Percentiles rank a stretch among this genome's conserved stretches.
Conservation (phyloP, 768 basidiomycete genomes). For the Boletus tomentosulus region DNA sequence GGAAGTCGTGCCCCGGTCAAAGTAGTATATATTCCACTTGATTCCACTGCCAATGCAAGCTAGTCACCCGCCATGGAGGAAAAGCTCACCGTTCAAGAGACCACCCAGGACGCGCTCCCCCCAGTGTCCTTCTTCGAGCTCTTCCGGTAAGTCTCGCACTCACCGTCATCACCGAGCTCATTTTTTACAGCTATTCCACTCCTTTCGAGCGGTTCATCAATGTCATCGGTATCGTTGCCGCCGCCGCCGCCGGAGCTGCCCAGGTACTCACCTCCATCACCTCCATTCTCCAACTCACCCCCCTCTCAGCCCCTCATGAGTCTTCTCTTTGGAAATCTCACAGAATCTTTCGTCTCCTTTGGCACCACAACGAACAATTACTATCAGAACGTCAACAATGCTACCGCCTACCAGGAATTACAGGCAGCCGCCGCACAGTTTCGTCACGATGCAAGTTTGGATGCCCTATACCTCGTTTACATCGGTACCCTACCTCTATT, state of each 20-base stretch:
- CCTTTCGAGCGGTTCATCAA: constrained; percentile 62
- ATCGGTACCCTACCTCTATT: constrained; percentile 48
- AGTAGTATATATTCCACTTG: neutral
- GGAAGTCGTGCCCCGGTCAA: neutral
- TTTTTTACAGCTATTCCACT: constrained; percentile 62
- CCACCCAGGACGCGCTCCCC: neutral
- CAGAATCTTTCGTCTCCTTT: constrained; percentile 68
- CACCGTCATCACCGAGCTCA: neutral
- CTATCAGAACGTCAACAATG: constrained; percentile 24
- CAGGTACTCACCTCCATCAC: constrained; percentile 44
- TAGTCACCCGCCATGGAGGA: neutral
- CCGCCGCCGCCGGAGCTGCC: constrained; percentile 75
- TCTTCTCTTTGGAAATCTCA: constrained; percentile 81
- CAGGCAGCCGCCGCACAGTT: constrained; percentile 42
- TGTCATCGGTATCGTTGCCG: constrained; percentile 65
- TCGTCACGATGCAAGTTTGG: constrained; percentile 45
- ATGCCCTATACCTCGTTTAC: constrained; percentile 61
- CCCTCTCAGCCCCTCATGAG: constrained; percentile 63
- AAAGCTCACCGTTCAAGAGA: neutral
- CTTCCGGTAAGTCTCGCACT: constrained; percentile 39
- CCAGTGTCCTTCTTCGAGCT: constrained; percentile 32
- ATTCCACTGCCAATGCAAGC: too few species aligned
- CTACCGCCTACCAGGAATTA: constrained; percentile 31
- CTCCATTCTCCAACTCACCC: neutral
- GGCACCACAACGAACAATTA: constrained; percentile 15